These are phyloP conservation scores for Bipolaris zeicola DNA, from an alignment of 2,329 filamentous ascomycete genomes.

Conservation along the genomic window DNA sequence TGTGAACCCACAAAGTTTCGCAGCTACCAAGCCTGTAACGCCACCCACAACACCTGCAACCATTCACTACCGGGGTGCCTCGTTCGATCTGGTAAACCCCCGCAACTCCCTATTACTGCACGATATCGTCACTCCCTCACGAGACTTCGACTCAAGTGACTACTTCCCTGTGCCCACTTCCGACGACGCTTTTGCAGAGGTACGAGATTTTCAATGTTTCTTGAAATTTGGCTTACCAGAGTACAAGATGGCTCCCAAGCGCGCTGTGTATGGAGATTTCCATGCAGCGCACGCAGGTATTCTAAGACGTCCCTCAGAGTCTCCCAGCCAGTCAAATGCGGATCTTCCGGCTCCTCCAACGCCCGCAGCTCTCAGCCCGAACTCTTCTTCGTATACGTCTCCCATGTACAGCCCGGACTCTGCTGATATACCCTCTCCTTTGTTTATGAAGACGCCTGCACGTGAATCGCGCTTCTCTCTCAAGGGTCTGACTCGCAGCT, in stretches of 20 bases:
- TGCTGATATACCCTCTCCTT: conserved; percentile 26
- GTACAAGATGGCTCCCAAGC: conserved; percentile 40
- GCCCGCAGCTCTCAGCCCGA: conserved; percentile 34
- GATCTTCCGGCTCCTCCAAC: conserved; percentile 33
- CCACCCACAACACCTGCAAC: conserved; percentile 47
- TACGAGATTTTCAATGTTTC: conserved; percentile 2
- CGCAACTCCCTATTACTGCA: conserved; percentile 45
- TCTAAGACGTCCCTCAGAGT: conserved; percentile 26
- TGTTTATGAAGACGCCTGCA: conserved; percentile 21
- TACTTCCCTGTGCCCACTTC: conserved; percentile 34
- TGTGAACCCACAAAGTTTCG: conserved; percentile 31
- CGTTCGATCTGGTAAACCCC: conserved; percentile 49
- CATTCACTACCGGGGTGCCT: conserved; percentile 48
- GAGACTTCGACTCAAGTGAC: conserved; percentile 44
- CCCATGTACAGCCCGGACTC: conserved; percentile 35
- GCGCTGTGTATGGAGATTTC: conserved; percentile 39
- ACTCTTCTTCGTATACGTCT: conserved; percentile 35
- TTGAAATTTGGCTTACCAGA: not conserved
- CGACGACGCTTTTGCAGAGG: conserved; percentile 32
- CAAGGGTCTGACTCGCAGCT: conserved; percentile 37
- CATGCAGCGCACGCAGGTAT: conserved; percentile 40
- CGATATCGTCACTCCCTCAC: conserved; percentile 46
- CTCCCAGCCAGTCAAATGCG: conserved; percentile 14
- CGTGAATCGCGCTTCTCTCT: conserved; percentile 41
- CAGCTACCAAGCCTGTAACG: conserved; percentile 38